Evolutionary conservation across 768 basidiomycete species (phyloP).

Genomic region (Leucocoprinus birnbaumii): DNA sequence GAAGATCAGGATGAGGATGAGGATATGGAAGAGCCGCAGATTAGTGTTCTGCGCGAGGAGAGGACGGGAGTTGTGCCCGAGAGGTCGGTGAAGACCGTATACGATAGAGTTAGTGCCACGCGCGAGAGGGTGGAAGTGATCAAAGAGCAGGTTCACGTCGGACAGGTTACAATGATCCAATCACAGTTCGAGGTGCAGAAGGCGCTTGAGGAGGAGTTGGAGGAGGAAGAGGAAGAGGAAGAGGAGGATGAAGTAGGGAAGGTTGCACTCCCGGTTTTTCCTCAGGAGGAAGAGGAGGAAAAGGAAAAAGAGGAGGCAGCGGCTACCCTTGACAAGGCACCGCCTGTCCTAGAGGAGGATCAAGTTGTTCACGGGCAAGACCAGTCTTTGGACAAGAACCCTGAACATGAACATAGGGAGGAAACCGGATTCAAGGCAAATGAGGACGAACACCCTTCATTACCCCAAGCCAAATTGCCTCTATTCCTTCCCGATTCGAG

Average conservation of each 20-base stretch:
- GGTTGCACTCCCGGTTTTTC: too few relatives aligned
- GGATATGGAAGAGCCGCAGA: background rate
- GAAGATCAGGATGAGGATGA: background rate
- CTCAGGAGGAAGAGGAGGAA: too few relatives aligned
- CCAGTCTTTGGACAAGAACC: background rate
- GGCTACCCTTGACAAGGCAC: background rate
- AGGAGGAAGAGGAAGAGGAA: background rate
- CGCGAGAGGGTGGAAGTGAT: too few relatives aligned
- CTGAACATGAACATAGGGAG: background rate
- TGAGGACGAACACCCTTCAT: background rate
- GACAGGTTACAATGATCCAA: too few relatives aligned
- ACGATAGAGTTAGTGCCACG: too few relatives aligned
- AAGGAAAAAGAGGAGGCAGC: background rate
- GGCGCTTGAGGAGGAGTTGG: too few relatives aligned
- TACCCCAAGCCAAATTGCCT: background rate
- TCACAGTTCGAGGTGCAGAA: too few relatives aligned
- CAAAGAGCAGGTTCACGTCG: too few relatives aligned
- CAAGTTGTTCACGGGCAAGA: background rate
- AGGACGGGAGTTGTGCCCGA: background rate
- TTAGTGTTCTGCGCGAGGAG: background rate
- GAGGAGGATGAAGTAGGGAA: background rate
- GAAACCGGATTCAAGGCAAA: background rate
- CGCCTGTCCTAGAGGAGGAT: background rate
- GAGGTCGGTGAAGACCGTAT: background rate
- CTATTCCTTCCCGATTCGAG: conserved; percentile 4